A percentile compares a stretch with the other conserved stretches of the same genome.
phyloP scores from a whole-genome alignment of 345 rosid species.

The Sapria himalayana region DNA sequence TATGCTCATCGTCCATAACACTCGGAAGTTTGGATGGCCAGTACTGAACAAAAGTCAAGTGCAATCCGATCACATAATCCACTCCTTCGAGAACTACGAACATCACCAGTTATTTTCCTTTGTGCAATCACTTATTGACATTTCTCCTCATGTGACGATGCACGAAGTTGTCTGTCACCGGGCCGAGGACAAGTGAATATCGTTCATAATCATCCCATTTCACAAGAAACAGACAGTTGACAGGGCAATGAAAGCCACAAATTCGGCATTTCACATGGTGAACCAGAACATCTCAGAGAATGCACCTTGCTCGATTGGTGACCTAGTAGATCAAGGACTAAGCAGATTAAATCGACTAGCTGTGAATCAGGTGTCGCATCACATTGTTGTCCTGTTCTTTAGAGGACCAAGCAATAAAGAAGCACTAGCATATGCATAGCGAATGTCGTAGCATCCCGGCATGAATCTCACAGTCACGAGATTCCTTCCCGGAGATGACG shows the following conservation, averaged over 20 bases:
- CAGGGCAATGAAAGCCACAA: slow-evolving; percentile 87
- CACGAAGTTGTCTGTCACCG: slow-evolving; percentile 74
- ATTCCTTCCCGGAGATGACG: slow-evolving; percentile 30
- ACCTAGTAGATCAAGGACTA: slow-evolving; percentile 72
- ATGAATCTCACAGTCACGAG: slow-evolving; percentile 36
- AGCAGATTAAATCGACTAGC: slow-evolving; percentile 30
- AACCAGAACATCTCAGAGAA: slow-evolving; percentile 57
- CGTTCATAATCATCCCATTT: slow-evolving; percentile 64
- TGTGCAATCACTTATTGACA: slow-evolving; percentile 70
- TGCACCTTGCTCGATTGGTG: slow-evolving; percentile 78
- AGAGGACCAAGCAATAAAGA: slow-evolving; percentile 85
- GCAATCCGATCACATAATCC: slow-evolving; percentile 79
- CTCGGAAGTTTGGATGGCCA: slow-evolving; percentile 41
- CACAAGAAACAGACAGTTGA: slow-evolving; percentile 88
- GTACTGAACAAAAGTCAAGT: slow-evolving; percentile 80
- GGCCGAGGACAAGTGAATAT: slow-evolving; percentile 73
- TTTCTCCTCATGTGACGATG: slow-evolving; percentile 88
- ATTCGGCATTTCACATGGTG: slow-evolving; percentile 54
- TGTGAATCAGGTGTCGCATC: slow-evolving; percentile 34
- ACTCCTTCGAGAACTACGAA: slow-evolving; percentile 68
- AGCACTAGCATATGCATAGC: slow-evolving; percentile 57
- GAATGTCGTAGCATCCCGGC: slow-evolving; percentile 64
- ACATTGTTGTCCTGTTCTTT: slow-evolving; percentile 49
- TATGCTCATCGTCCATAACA: slow-evolving; percentile 75
- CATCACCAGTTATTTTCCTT: slow-evolving; percentile 35